These are phyloP conservation scores for Ascosphaera aggregata DNA, from an alignment of 2,329 filamentous ascomycete species.

Conservation along the genomic window DNA sequence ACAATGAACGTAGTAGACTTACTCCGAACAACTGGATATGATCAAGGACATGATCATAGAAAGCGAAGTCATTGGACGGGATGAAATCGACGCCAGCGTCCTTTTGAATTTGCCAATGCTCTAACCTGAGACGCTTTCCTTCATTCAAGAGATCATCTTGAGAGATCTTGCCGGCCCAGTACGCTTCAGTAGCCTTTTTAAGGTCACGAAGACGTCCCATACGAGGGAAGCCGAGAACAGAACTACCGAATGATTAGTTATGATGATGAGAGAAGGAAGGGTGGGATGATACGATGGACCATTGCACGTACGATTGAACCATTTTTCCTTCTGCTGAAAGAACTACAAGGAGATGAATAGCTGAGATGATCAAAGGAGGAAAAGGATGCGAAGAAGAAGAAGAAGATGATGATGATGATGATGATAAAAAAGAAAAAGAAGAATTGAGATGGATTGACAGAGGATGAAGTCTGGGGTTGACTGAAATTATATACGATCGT, in stretches of 20 bases:
- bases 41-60: slow-evolving; percentile 93
- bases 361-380: no score
- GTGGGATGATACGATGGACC: background rate
- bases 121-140: slow-evolving; percentile 88
- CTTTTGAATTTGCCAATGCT: slow-evolving; percentile 99
- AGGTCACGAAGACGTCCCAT: slow-evolving; percentile 98
- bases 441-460: no score
- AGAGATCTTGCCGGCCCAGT: slow-evolving; percentile 87
- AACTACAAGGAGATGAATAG: no score
- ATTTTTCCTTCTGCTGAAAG: no score
- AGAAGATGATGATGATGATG: slow-evolving; percentile 4
- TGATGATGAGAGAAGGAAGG: slow-evolving; percentile 3
- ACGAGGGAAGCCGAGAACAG: slow-evolving; percentile 94
- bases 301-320: slow-evolving; percentile 33
- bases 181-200: slow-evolving; percentile 99
- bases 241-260: slow-evolving; percentile 14
- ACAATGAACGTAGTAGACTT: slow-evolving; percentile 28
- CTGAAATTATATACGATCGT: slow-evolving; percentile 3
- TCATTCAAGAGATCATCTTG: slow-evolving; percentile 76
- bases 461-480: no score
- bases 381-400: slow-evolving; percentile 4
- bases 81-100: slow-evolving; percentile 93
- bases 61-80: slow-evolving; percentile 98
- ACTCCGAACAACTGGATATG: slow-evolving; percentile 97
- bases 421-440: slow-evolving; percentile 6